Percentiles rank a stretch among this genome's conserved stretches.
These are phyloP conservation scores for Lipomyces yamanashiensis DNA, from an alignment of 805 yeast species.

Conservation along the genomic window DNA sequence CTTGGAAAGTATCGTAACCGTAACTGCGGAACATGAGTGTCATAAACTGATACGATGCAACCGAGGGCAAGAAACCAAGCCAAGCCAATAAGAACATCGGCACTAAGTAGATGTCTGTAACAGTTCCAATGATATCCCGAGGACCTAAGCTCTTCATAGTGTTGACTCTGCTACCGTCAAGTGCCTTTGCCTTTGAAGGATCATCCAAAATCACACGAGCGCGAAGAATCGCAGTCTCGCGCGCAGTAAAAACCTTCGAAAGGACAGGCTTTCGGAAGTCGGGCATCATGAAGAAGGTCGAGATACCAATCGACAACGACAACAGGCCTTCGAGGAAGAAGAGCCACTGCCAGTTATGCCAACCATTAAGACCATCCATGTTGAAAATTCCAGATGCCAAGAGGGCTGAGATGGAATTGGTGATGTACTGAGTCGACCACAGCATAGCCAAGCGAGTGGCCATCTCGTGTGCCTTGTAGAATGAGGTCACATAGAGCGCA, in stretches of 20 bases:
- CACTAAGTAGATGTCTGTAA: constrained; percentile 58
- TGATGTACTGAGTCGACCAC: constrained; percentile 59
- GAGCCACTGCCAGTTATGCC: constrained; percentile 68
- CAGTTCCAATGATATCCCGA: constrained; percentile 49
- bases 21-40: constrained; percentile 54
- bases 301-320: constrained; percentile 57
- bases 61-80: constrained; percentile 49
- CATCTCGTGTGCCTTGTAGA: constrained; percentile 63
- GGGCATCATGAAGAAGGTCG: constrained; percentile 54
- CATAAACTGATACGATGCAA: constrained; percentile 52
- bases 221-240: constrained; percentile 62
- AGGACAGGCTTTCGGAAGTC: constrained; percentile 43
- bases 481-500: constrained; percentile 66
- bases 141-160: constrained; percentile 58
- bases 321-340: constrained; percentile 65
- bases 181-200: constrained; percentile 62
- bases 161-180: constrained; percentile 44
- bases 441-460: constrained; percentile 62
- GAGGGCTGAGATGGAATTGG: constrained; percentile 54
- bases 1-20: constrained; percentile 58
- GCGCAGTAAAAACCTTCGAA: constrained; percentile 47
- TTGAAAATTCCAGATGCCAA: constrained; percentile 60
- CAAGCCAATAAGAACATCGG: constrained; percentile 58
- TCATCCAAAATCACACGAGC: constrained; percentile 66
- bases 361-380: constrained; percentile 53